Evolutionary conservation across 257 asterid species (phyloP), one percentile per base, ranked within the genome.

Genomic region (Mitragyna speciosa): DNA sequence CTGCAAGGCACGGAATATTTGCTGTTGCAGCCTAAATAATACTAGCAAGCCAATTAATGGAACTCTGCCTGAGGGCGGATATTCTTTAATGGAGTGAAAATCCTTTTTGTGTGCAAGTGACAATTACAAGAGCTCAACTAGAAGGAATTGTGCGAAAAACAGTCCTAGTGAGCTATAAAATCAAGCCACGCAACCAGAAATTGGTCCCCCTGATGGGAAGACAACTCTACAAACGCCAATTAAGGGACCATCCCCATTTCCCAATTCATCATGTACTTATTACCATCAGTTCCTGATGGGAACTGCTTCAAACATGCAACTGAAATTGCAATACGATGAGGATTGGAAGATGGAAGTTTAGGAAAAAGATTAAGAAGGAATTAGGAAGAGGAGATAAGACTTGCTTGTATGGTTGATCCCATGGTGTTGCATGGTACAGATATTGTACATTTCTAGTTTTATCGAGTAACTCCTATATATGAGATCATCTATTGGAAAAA

Each of bases 231-330:
- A 51, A 36, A 12, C 41, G 45, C 75, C 36, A 64, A 66, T 66
- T 30, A 71, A 71, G 12, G 61, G 76, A 14, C 76, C 41, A 71
- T 70, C 75, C 2, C 61, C 30, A 71, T 71, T 39, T n/a, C 75
- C 47, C 61, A 71, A 26, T 41, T 71, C 59, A 71, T 26, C 52
- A 45, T 71, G 75, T 54, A 71, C 43, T 9, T 17, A 52, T 30
- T 58, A 52, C 28, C 30, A 31, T 9, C 52, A 12, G 26, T 56
- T 51, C 36, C 49, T 2, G 19, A 11, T 19, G 47, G 47, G 0
- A 52, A 9, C 67, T 52, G 68, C 49, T 22, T 75, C 79, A 22
- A 6, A 28, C 33, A 41, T 59, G 45, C 71, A 14, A 11, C 10
- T 61, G 17, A 61, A 26, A 43, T 75, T 30, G 10, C 56, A 43